Conservation (phyloP, 78 protist genomes). For the Dictyostelium intermedium region DNA sequence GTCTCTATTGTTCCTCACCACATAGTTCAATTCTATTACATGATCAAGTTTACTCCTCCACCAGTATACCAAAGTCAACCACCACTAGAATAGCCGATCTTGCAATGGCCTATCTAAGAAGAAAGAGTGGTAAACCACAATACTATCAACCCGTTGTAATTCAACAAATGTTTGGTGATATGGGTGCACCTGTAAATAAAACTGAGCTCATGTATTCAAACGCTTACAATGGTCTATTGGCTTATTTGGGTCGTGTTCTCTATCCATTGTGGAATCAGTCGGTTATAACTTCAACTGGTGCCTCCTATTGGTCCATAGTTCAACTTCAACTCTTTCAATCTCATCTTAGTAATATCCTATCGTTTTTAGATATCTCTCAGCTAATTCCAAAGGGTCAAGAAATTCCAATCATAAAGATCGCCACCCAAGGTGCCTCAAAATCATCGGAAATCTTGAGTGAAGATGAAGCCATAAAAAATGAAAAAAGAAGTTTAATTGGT, state of each 20-base stretch:
- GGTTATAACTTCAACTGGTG: background rate
- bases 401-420: conserved; percentile 1
- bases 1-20: conserved; percentile 36
- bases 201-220: conserved; percentile 3
- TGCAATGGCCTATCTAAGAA: conserved; percentile 20
- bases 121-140: conserved; percentile 40
- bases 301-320: background rate
- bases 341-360: conserved; percentile 9
- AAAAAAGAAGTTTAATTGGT: conserved; percentile 40
- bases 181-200: conserved; percentile 49
- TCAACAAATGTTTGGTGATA: conserved; percentile 8
- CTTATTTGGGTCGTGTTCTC: background rate
- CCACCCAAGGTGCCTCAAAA: background rate
- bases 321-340: conserved; percentile 36
- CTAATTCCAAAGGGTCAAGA: conserved; percentile 15
- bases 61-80: conserved; percentile 20
- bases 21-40: background rate
- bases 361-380: conserved; percentile 42
- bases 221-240: conserved; percentile 29
- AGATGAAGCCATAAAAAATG: conserved; percentile 20
- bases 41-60: background rate
- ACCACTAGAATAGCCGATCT: conserved; percentile 34
- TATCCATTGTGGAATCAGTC: conserved; percentile 35
- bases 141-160: background rate
- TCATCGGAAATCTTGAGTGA: background rate